These are phyloP conservation scores for Narthecium ossifragum DNA, from an alignment of 106 monocot genomes.

Conservation along the genomic window DNA sequence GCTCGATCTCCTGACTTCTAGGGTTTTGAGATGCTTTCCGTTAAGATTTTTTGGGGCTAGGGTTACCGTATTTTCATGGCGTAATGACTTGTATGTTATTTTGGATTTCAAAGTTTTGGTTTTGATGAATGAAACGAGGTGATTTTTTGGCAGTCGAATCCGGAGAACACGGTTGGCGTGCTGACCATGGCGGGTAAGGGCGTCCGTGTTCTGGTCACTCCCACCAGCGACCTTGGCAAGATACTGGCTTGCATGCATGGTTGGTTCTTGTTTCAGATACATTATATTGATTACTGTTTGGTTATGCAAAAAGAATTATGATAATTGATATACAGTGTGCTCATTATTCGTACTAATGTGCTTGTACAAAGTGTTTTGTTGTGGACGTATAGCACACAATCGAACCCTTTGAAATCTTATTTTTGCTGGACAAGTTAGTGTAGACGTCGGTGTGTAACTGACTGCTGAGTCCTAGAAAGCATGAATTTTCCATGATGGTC, in stretches of 20 bases:
- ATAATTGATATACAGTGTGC: no score
- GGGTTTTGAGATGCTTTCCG: not conserved
- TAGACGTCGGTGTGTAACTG: no score
- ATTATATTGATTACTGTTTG: no score
- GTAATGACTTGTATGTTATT: not conserved
- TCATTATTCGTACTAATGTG: no score
- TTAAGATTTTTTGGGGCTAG: not conserved
- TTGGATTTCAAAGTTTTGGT: not conserved
- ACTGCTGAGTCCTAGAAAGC: no score
- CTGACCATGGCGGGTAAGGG: conserved; percentile 96
- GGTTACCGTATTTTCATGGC: no score
- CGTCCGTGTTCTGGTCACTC: conserved; percentile 87
- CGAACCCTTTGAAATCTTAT: no score
- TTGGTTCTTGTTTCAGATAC: conserved; percentile 10
- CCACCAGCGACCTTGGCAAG: conserved; percentile 90
- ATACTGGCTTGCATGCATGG: conserved; percentile 97
- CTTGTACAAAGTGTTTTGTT: no score
- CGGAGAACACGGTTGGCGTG: conserved; percentile 92
- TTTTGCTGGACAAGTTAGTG: no score
- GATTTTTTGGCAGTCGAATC: conserved; percentile 56
- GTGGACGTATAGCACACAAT: no score
- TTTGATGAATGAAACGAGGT: not conserved
- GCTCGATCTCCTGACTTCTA: not conserved
- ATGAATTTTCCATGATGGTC: no score
- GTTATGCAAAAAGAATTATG: no score